Evolutionary conservation across 768 basidiomycete genomes (phyloP), one percentile per base, ranked within the genome.

Genomic region (Leccinum broughii): DNA sequence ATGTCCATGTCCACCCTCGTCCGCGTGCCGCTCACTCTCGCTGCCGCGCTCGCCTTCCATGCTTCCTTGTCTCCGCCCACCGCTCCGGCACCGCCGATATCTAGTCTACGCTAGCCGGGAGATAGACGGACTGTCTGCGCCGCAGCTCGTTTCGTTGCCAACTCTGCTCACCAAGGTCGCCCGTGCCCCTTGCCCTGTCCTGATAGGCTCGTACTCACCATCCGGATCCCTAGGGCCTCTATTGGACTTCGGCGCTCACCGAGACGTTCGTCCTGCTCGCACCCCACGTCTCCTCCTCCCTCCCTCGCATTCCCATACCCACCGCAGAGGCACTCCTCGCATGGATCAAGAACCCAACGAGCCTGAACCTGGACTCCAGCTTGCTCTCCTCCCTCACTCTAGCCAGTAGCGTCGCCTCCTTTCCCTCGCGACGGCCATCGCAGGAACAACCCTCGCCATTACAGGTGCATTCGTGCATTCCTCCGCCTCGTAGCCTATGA

Each of bases 21-120:
- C 51, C 80, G 77, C 62, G 70, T 83, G 51, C 80, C 81, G 6
- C 77, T 77, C 66, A 74, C 79, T 49, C 64, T 82, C 39, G 69
- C 77, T 15, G 75, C 79, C 17, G 78, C 78, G 66, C 57, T 78
- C 51, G 80, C 78, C 28, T 66, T 83, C 15, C 81, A 81, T 32
- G 68, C 76, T 30, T 75, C 80, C 24, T 70, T 76, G 37, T 83
- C 83, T 2, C 80, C 83, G 41, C 84, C 62, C 51, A 63, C 41
- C 1, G 4, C n/a, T 37, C 3, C 54, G n/a, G 11, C 20, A 13
- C 35, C 48, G 1, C 20, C 51, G 3, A 20, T 44, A 11, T 13
- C 54, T 3, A 24, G 30, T 22, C 1, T 30, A 13, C 51, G 26
- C 30, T 24, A 7, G 3, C n/a, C 32, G 6, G 17, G 10, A 78